phyloP scores from a whole-genome alignment of 257 asterid species.

The Nicotiana knightiana region DNA sequence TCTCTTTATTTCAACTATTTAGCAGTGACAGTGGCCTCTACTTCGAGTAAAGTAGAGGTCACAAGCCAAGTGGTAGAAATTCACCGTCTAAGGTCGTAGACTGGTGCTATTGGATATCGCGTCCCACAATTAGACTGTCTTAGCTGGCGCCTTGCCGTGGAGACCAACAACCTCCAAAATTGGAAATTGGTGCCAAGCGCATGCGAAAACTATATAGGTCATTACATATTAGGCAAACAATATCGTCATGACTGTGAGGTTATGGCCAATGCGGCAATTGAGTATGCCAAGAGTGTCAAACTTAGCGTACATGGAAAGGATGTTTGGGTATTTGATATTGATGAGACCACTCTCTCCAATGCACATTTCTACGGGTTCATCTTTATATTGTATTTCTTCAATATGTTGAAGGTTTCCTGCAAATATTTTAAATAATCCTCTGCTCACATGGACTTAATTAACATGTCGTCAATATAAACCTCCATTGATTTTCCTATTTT shows the following conservation, averaged over 20 bases:
- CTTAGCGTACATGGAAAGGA: constrained; percentile 34
- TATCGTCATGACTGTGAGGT: constrained; percentile 39
- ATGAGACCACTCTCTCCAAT: constrained; percentile 46
- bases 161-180: constrained; percentile 37
- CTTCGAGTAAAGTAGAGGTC: no score
- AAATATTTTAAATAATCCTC: no score
- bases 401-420: no score
- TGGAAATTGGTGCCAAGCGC: constrained; percentile 42
- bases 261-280: constrained; percentile 39
- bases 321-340: constrained; percentile 46
- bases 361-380: no score
- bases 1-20: no score
- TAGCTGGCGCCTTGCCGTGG: constrained; percentile 74
- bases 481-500: no score
- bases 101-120: constrained; percentile 25
- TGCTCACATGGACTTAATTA: no score
- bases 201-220: constrained; percentile 46
- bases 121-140: constrained; percentile 42
- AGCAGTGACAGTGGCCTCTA: no score
- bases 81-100: constrained; percentile 38
- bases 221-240: constrained; percentile 59
- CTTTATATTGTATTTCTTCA: no score
- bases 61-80: background rate
- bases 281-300: constrained; percentile 28
- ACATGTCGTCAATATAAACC: no score